Base-by-base conservation (phyloP, 1,284 basidiomycete species). In the Porodaedalea pini region DNA sequence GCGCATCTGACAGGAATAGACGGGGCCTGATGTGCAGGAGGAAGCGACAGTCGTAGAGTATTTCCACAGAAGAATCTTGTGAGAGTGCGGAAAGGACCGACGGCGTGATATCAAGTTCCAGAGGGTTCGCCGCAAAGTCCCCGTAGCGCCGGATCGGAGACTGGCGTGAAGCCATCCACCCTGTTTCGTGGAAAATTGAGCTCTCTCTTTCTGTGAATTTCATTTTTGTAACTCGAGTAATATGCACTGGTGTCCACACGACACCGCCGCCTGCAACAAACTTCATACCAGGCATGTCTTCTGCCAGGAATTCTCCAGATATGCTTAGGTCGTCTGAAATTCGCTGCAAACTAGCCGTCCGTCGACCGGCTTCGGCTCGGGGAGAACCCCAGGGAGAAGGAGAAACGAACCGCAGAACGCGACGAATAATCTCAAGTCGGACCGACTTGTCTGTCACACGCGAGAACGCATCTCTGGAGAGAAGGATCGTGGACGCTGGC, bases 321-420 rank as follows among this genome's bases (percentile, higher is more conserved):
- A 25, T 29, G 25, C 79, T 85, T 7, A 89, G 56, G 3, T 71
- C 69, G 7, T 68, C 55, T 29, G 77, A 66, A 58, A 89, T 81
- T 37, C 73, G 74, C 2, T 71, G 61, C 21, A 86, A 66, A 50
- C 75, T 77, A 4, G 58, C 60, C 45, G 65, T 66, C 5, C 79
- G 76, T 34, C 86, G 78, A 56, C 77, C 70, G 2, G 75, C 79
- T 64, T 89, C 83, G 3, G 88, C 79, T 15, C 72, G 74, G 19
- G 77, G 62, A 44, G 82, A 81, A 3, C 89, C 89, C 90, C 90
- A 92, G 2, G 87, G 85, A 34, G 79, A 74, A 45, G 82, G 82
- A 1, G 88, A 90, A 41, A 83, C 71, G 64, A 82, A 86, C 11
- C 88, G 86, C 31, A 88, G 70, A 47, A 85, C 77, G 23, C 86